A percentile compares a stretch with the other conserved stretches of the same genome.
These are phyloP conservation scores for Zymoseptoria tritici DNA, from an alignment of 2,329 filamentous ascomycete species.

Conservation along the genomic window DNA sequence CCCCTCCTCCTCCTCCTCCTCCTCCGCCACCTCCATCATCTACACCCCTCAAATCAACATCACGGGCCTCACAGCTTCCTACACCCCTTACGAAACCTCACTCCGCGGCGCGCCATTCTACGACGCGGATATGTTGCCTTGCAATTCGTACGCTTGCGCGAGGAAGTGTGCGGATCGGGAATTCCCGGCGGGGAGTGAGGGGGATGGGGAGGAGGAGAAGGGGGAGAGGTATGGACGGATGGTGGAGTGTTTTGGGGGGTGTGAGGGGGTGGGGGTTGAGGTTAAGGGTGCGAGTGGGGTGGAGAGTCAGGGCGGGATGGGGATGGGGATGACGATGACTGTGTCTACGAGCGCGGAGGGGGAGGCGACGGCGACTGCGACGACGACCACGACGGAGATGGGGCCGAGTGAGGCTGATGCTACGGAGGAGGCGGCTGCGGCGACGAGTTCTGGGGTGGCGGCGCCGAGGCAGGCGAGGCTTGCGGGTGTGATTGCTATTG, in stretches of 20 bases:
- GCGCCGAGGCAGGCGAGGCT: background rate
- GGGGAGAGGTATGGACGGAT: conserved; percentile 1
- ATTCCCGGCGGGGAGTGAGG: conserved; percentile 14
- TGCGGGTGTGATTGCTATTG: background rate
- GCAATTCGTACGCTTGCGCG: conserved; percentile 23
- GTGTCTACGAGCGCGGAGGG: background rate
- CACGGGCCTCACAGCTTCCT: conserved; percentile 21
- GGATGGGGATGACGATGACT: background rate
- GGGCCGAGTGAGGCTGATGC: background rate
- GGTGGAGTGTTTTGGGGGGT: background rate
- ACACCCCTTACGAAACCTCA: conserved; percentile 24
- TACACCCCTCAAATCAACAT: conserved; percentile 25
- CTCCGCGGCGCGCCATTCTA: conserved; percentile 26
- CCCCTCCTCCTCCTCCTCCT: conserved; percentile 7
- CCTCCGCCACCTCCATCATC: conserved; percentile 10
- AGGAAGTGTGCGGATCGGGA: conserved; percentile 22
- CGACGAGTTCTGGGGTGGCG: background rate
- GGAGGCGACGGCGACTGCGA: background rate
- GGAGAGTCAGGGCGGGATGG: background rate
- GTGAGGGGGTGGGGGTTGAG: background rate
- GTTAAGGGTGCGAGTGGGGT: too few species aligned
- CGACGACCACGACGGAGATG: background rate
- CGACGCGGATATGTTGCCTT: conserved; percentile 24
- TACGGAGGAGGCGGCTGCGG: background rate
- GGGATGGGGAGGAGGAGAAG: conserved; percentile 1